Base-by-base conservation (phyloP, 2,329 filamentous ascomycete genomes). In the Decorospora gaudefroyi region DNA sequence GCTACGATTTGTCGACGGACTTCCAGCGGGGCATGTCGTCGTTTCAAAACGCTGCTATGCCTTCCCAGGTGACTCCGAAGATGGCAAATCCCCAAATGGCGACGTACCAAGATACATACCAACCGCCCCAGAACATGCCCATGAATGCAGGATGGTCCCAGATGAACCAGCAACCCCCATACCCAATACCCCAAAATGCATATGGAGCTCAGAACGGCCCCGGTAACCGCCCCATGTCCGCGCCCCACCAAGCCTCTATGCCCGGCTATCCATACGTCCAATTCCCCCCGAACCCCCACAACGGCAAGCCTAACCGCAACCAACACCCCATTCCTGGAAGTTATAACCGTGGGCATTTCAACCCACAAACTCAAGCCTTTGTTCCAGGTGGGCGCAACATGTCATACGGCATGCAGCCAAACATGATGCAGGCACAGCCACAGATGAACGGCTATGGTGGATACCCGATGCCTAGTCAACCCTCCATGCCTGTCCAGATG, bases 301-400 rank as follows among this genome's bases (percentile, higher is more conserved):
- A 65, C 15, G 64, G 62, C 11, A 66, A 88, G 17, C 79, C 87
- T 49, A 87, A 87, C 59, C 82, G 84, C 6, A 85, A 87, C 45
- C 86, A 90, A 64, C 89, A 96, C 66, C 88, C 89, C 4, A 84
- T 95, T 43, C 88, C 90, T 10, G 89, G 89, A 23, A 93, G 86
- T 71, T 95, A 83, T 65, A 89, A 87, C 64, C 81, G 90, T 45
- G 88, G 90, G 59, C 83, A 87, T 9, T 96, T 97, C 74, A 96
- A 96, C 65, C 92, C 91, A 1, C 91, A 95, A 73, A 96, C 88
- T 11, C 88, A 95, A 64, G 88, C 91, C 0, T 96, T 97, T 69
- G 82, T 96, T 16, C 92, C 92, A 1, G 78, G 77, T 37, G 57
- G 61, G 76, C 81, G 49, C 18, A 62, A 62, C 27, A 58, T 57